These are phyloP conservation scores for Colletotrichum sp. DNA, from an alignment of 2,329 filamentous ascomycete species.

Conservation along the genomic window DNA sequence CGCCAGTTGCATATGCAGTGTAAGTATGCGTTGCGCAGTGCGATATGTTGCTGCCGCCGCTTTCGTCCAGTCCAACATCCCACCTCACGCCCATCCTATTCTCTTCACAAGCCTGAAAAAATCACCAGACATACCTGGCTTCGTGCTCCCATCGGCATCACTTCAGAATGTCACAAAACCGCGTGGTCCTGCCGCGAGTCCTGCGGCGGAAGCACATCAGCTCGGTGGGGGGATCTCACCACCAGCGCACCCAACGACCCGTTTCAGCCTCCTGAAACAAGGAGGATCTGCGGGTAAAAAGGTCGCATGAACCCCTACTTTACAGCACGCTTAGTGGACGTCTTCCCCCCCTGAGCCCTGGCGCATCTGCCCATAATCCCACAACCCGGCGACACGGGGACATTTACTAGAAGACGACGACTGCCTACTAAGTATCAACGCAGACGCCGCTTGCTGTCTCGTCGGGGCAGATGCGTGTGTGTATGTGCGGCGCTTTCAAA, in stretches of 20 bases:
- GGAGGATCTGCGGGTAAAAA: background rate
- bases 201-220: background rate
- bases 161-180: background rate
- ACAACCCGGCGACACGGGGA: background rate
- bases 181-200: background rate
- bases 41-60: background rate
- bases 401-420: background rate
- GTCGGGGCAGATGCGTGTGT: background rate
- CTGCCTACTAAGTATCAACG: background rate
- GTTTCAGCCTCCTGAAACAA: conserved; percentile 21
- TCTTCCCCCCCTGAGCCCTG: background rate
- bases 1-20: background rate
- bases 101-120: background rate
- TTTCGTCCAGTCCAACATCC: background rate
- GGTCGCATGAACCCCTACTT: background rate
- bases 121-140: background rate
- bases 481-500: background rate
- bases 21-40: accelerated
- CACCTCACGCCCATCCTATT: background rate
- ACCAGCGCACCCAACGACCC: background rate
- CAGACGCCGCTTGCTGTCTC: background rate
- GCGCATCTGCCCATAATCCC: background rate
- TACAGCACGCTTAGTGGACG: background rate
- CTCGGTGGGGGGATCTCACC: background rate
- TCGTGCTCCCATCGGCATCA: background rate